Percentiles rank a stretch among this genome's conserved stretches.
phyloP scores from a whole-genome alignment of 371 early-diverging fungal species.

The Parasitella parasitica region DNA sequence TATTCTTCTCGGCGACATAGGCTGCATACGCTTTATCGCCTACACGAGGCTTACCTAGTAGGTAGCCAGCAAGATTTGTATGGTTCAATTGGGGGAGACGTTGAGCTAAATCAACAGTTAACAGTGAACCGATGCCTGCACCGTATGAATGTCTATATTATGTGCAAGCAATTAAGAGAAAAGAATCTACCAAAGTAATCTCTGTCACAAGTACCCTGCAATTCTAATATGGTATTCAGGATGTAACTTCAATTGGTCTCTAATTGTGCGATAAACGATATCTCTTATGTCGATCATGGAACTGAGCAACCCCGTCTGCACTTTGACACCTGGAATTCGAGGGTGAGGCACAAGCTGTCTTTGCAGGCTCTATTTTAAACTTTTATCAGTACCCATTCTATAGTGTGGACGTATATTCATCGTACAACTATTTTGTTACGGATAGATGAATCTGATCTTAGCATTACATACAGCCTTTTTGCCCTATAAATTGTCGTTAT shows the following conservation, averaged over 20 bases:
- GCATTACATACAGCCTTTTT: constrained; percentile 3
- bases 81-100: background rate
- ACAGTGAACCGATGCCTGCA: constrained; percentile 17
- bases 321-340: constrained; percentile 5
- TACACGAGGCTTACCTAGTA: constrained; percentile 20
- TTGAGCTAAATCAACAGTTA: constrained; percentile 10
- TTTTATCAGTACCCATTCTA: background rate
- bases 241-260: constrained; percentile 12
- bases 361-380: background rate
- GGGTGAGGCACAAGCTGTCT: constrained; percentile 4
- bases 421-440: constrained; percentile 8
- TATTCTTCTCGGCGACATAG: constrained; percentile 7
- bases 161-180: no score
- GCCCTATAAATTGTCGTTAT: background rate
- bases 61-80: constrained; percentile 3
- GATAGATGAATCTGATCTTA: constrained; percentile 9
- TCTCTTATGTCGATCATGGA: constrained; percentile 14
- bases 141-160: constrained; percentile 21
- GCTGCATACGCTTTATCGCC: constrained; percentile 17
- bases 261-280: constrained; percentile 5
- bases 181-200: background rate
- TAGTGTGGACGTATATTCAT: background rate
- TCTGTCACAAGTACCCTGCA: constrained; percentile 5
- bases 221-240: constrained; percentile 7
- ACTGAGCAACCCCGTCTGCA: constrained; percentile 5